These are phyloP conservation scores for Claviceps capensis DNA, from an alignment of 2,329 filamentous ascomycete genomes.

Conservation along the genomic window DNA sequence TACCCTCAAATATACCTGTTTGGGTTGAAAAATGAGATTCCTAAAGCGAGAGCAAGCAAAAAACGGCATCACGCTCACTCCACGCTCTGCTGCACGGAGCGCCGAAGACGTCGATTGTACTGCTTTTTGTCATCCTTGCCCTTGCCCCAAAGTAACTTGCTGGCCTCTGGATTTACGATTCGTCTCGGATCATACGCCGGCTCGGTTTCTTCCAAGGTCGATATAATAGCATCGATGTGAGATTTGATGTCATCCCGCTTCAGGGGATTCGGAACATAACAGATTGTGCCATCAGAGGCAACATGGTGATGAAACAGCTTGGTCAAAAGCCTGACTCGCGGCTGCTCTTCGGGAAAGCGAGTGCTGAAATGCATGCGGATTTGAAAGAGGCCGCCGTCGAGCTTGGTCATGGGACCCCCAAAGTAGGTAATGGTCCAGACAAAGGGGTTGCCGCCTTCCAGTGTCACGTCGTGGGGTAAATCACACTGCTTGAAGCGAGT, in stretches of 20 bases:
- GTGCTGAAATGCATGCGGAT: constrained; percentile 71
- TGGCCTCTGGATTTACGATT: constrained; percentile 73
- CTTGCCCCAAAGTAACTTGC: constrained; percentile 74
- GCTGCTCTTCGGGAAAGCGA: constrained; percentile 77
- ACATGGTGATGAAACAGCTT: constrained; percentile 81
- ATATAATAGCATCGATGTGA: constrained; percentile 74
- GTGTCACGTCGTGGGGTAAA: constrained; percentile 58
- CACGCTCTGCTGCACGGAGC: constrained; percentile 58
- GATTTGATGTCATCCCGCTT: constrained; percentile 63
- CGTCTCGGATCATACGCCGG: constrained; percentile 85
- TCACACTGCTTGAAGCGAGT: constrained; percentile 60
- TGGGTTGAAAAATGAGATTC: background rate
- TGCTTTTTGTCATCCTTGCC: constrained; percentile 59
- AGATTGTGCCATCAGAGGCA: constrained; percentile 64
- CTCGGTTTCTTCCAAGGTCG: constrained; percentile 71
- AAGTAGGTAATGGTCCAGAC: constrained; percentile 83
- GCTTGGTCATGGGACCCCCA: constrained; percentile 79
- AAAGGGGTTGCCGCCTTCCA: constrained; percentile 76
- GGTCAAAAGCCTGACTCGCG: constrained; percentile 68
- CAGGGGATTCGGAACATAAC: constrained; percentile 54
- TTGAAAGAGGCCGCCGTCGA: constrained; percentile 81
- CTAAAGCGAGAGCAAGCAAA: background rate
- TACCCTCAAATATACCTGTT: constrained; percentile 21
- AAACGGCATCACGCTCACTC: constrained; percentile 30
- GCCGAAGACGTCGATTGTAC: constrained; percentile 69